Conservation (phyloP, 306 rosid genomes). For the Styphnolobium japonicum region DNA sequence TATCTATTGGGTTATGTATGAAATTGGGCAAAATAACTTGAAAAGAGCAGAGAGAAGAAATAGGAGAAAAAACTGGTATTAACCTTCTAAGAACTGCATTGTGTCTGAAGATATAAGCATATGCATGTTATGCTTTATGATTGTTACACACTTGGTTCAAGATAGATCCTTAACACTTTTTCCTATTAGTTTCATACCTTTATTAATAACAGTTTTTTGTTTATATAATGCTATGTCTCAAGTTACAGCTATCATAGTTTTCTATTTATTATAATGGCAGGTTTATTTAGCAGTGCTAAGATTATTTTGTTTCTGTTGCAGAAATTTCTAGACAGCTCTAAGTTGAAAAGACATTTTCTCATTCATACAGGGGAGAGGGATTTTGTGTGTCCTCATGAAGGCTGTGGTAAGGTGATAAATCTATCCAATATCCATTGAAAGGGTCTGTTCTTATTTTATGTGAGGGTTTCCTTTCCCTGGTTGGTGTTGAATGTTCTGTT, state of each 20-base stretch:
- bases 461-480: too few species aligned
- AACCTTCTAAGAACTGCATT: too few species aligned
- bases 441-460: background rate
- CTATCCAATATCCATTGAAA: conserved; percentile 32
- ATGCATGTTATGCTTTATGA: background rate
- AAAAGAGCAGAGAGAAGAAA: too few species aligned
- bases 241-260: background rate
- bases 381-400: conserved; percentile 92
- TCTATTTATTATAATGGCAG: background rate
- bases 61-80: too few species aligned
- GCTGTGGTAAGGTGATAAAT: conserved; percentile 96
- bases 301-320: conserved; percentile 45
- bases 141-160: background rate
- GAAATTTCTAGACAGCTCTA: conserved; percentile 99
- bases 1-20: too few species aligned
- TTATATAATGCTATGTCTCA: background rate
- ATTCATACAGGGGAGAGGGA: conserved; percentile 96
- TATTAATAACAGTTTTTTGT: background rate
- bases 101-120: background rate
- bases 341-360: conserved; percentile 92
- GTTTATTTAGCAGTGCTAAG: background rate
- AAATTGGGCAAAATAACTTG: too few species aligned
- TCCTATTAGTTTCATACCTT: background rate
- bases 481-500: too few species aligned
- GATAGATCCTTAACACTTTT: background rate